phyloP scores from a whole-genome alignment of 2,329 filamentous ascomycete species.

The Calonectria pteridis region DNA sequence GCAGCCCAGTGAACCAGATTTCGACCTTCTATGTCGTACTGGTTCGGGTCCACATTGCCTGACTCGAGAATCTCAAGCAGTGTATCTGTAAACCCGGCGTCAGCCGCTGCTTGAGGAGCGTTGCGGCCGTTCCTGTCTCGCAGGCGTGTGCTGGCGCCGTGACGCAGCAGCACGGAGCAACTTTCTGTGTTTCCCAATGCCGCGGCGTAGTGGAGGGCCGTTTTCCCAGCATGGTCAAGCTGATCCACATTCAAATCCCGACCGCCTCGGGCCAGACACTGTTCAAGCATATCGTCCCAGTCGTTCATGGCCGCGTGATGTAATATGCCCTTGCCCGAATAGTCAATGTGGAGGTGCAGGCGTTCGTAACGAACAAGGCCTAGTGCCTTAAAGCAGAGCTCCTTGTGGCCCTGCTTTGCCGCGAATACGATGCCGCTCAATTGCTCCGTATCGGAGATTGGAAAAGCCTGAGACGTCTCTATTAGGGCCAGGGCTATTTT shows the following conservation, averaged over 20 bases:
- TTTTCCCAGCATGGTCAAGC: conserved; percentile 1
- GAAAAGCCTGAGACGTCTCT: conserved; percentile 1
- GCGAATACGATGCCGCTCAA: conserved; percentile 11
- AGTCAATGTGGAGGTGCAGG: neutral
- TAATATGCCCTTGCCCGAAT: neutral
- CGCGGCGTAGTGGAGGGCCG: conserved; percentile 11
- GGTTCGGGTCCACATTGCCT: neutral
- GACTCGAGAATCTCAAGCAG: neutral
- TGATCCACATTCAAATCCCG: neutral
- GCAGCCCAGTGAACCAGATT: conserved; percentile 11
- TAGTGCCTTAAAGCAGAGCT: neutral
- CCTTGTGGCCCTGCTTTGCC: conserved; percentile 7
- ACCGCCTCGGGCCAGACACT: neutral
- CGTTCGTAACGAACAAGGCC: neutral
- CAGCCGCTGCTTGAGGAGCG: conserved; percentile 3
- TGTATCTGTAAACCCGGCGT: conserved; percentile 10
- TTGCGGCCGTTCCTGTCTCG: conserved; percentile 4
- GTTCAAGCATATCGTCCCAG: conserved; percentile 8
- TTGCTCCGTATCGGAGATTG: neutral
- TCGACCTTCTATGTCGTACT: neutral
- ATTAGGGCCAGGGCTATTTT: conserved; percentile 6
- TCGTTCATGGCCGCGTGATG: conserved; percentile 5
- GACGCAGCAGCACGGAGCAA: neutral
- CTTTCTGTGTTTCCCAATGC: neutral
- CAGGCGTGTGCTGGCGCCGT: neutral